Evolutionary conservation across 164 flowering plant genomes (phyloP).

Genomic region (Vitis rupestris): DNA sequence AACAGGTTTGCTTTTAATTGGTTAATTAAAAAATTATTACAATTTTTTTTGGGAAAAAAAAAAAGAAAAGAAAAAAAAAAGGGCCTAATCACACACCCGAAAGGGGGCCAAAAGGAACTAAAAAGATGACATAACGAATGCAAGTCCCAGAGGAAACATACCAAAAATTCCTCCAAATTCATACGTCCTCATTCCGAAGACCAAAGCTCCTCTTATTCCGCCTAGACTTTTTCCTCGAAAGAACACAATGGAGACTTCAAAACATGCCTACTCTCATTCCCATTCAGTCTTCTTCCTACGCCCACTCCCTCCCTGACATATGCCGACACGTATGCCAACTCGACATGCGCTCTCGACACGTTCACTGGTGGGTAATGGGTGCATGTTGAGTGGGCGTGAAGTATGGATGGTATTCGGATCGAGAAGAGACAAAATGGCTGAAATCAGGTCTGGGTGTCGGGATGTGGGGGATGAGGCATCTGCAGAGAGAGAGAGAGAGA

Average conservation of each 20-base stretch:
- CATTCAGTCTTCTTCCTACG: no score
- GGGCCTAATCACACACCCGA: not conserved
- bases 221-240: not conserved
- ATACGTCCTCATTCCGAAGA: not conserved
- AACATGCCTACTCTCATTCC: no score
- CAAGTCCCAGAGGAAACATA: conserved; percentile 13
- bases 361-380: not conserved
- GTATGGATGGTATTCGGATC: not conserved
- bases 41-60: no score
- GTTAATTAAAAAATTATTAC: no score
- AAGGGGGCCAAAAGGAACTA: not conserved
- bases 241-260: not conserved
- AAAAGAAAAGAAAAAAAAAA: not conserved
- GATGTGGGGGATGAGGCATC: not conserved
- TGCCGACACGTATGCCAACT: no score
- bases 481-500: conserved; percentile 2
- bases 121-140: conserved; percentile 7
- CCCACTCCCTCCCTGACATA: no score
- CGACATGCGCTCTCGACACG: conserved; percentile 5
- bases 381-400: not conserved
- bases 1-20: no score
- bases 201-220: not conserved
- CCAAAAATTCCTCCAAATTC: not conserved
- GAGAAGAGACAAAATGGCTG: not conserved
- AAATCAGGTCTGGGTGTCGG: conserved; percentile 6